phyloP scores from a whole-genome alignment of 257 asterid genomes.

The Eustoma russellianum region DNA sequence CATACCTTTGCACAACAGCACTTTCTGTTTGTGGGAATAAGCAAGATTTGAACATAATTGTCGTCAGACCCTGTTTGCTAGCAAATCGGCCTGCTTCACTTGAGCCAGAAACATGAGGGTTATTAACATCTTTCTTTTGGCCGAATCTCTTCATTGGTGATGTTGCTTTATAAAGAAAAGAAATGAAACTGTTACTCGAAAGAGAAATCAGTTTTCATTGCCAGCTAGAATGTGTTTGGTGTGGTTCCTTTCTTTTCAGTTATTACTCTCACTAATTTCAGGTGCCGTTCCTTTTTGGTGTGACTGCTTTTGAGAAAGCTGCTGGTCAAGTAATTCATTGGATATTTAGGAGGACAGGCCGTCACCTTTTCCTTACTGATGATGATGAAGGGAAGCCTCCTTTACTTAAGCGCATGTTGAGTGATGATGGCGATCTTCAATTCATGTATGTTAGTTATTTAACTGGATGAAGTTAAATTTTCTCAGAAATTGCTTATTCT shows the following conservation, averaged over 20 bases:
- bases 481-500: too few relatives aligned
- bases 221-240: not conserved
- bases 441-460: conserved; percentile 49
- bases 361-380: conserved; percentile 87
- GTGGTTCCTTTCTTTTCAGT: not conserved
- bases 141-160: too few relatives aligned
- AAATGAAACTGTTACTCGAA: not conserved
- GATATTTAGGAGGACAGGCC: conserved; percentile 94
- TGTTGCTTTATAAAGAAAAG: not conserved
- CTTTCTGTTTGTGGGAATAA: too few relatives aligned
- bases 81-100: too few relatives aligned
- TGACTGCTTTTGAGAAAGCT: conserved; percentile 66
- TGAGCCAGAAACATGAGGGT: too few relatives aligned
- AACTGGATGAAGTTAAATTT: too few relatives aligned
- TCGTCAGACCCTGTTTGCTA: too few relatives aligned
- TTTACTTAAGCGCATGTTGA: conserved; percentile 73
- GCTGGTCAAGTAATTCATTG: conserved; percentile 71
- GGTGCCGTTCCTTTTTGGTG: conserved; percentile 99
- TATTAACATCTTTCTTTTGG: too few relatives aligned
- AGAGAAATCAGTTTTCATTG: not conserved
- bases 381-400: conserved; percentile 85
- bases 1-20: too few relatives aligned
- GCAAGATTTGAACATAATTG: too few relatives aligned
- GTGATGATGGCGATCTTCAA: conserved; percentile 46
- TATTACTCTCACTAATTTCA: conserved; percentile 14